Conservation (phyloP, 2,329 filamentous ascomycete species). For the Colletotrichum tofieldiae region DNA sequence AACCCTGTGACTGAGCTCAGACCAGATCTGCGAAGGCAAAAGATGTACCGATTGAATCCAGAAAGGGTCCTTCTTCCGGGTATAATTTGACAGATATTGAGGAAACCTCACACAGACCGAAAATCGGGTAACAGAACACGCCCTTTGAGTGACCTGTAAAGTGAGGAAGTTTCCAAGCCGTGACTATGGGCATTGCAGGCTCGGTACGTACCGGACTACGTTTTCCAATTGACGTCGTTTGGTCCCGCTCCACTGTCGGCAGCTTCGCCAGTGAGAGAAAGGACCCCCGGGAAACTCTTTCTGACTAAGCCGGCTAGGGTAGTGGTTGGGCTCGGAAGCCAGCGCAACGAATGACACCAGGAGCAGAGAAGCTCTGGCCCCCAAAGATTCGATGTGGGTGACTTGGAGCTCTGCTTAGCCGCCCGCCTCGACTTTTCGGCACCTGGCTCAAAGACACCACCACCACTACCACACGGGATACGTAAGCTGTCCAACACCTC, state of each 20-base stretch:
- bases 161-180: conserved; percentile 4
- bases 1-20: conserved; percentile 38
- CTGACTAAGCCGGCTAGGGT: conserved; percentile 36
- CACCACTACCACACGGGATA: conserved; percentile 12
- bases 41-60: not conserved
- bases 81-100: not conserved
- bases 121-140: not conserved
- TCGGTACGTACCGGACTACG: conserved; percentile 18
- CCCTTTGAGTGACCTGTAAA: conserved; percentile 4
- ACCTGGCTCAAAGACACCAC: conserved; percentile 3
- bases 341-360: conserved; percentile 6
- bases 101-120: not conserved
- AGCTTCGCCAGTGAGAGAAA: conserved; percentile 6
- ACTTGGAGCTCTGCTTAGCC: conserved; percentile 38
- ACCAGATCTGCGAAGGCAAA: conserved; percentile 14
- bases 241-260: conserved; percentile 10
- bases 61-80: not conserved
- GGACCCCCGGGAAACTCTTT: not conserved
- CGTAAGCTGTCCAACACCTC: conserved; percentile 6
- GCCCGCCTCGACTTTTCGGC: conserved; percentile 39
- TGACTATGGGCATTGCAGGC: not conserved
- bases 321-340: not conserved
- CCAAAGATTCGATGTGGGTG: conserved; percentile 26
- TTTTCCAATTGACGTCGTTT: conserved; percentile 32
- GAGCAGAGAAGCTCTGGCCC: conserved; percentile 35